phyloP scores from a whole-genome alignment of 176 grass and related monocot species.

The Lolium multiflorum region DNA sequence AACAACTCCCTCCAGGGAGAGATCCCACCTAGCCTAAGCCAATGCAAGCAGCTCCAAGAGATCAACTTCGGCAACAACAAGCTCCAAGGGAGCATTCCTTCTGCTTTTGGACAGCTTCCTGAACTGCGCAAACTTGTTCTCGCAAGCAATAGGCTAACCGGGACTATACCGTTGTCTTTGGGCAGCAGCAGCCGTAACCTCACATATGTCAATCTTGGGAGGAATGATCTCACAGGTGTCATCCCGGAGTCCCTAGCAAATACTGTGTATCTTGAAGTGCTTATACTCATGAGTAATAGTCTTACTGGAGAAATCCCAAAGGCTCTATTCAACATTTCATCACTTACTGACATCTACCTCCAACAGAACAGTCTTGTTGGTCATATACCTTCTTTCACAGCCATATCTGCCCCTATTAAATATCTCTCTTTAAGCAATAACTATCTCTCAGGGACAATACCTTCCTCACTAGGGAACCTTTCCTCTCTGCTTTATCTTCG shows the following conservation, averaged over 20 bases:
- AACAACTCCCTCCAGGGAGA: slow-evolving; percentile 42
- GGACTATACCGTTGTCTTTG: slow-evolving; percentile 36
- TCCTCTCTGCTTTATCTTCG: not conserved
- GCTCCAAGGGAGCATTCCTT: slow-evolving; percentile 54
- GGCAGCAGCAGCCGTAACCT: slow-evolving; percentile 40
- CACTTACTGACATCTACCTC: slow-evolving; percentile 23
- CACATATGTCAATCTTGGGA: slow-evolving; percentile 19
- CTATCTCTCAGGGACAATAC: slow-evolving; percentile 44
- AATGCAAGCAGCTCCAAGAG: slow-evolving; percentile 36
- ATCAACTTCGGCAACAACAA: slow-evolving; percentile 52
- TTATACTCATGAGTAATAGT: slow-evolving; percentile 35
- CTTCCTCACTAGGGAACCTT: slow-evolving; percentile 52
- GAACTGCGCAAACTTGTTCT: slow-evolving; percentile 44
- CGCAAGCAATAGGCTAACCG: not conserved
- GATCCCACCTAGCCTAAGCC: slow-evolving; percentile 45
- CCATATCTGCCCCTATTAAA: not conserved
- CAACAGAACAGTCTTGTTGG: slow-evolving; percentile 39
- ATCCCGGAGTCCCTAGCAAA: slow-evolving; percentile 53
- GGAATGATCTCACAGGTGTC: slow-evolving; percentile 34
- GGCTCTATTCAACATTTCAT: slow-evolving; percentile 44
- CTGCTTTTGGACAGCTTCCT: slow-evolving; percentile 39
- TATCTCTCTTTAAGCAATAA: slow-evolving; percentile 17
- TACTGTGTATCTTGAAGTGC: slow-evolving; percentile 6
- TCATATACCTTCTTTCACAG: slow-evolving; percentile 31
- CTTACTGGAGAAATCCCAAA: slow-evolving; percentile 49